These are phyloP conservation scores for Suhomyces panamericanus DNA, from an alignment of 1,139 yeast genomes.

Conservation along the genomic window DNA sequence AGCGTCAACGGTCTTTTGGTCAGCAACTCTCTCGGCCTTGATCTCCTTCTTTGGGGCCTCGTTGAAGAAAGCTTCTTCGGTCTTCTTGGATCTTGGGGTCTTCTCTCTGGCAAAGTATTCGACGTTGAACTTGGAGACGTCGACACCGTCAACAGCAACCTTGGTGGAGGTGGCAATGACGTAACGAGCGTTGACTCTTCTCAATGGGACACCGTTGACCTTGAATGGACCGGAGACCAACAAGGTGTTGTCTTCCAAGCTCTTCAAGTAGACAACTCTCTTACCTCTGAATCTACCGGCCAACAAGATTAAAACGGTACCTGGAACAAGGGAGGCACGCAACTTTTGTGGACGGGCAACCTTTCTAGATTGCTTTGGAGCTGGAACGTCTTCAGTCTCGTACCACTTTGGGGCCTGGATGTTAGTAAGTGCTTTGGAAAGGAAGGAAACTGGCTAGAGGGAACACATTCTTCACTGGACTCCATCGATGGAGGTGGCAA, in stretches of 20 bases:
- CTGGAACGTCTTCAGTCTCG: constrained; percentile 92
- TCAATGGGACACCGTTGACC: constrained; percentile 99
- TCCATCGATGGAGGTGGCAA: not conserved
- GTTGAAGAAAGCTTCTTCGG: constrained; percentile 94
- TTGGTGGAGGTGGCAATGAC: constrained; percentile 98
- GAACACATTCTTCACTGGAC: not conserved
- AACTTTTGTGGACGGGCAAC: constrained; percentile 91
- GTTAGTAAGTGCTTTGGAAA: constrained; percentile 20
- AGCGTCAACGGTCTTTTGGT: constrained; percentile 96
- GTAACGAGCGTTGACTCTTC: constrained; percentile 99
- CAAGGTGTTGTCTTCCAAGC: constrained; percentile 97
- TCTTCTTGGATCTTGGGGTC: constrained; percentile 72
- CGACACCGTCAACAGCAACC: constrained; percentile 77
- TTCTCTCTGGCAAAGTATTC: constrained; percentile 98
- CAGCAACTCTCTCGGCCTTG: constrained; percentile 94
- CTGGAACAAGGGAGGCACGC: constrained; percentile 97
- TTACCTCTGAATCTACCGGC: constrained; percentile 99
- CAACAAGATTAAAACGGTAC: constrained; percentile 95
- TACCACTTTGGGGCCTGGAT: constrained; percentile 88
- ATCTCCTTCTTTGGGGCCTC: constrained; percentile 87
- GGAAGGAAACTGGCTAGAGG: not conserved
- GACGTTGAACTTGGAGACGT: constrained; percentile 89
- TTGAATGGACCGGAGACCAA: constrained; percentile 99
- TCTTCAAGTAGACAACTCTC: constrained; percentile 98
- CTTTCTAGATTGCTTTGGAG: constrained; percentile 86